Conservation (phyloP, 1,139 yeast genomes). For the Groenewaldozyma auringiensis region DNA sequence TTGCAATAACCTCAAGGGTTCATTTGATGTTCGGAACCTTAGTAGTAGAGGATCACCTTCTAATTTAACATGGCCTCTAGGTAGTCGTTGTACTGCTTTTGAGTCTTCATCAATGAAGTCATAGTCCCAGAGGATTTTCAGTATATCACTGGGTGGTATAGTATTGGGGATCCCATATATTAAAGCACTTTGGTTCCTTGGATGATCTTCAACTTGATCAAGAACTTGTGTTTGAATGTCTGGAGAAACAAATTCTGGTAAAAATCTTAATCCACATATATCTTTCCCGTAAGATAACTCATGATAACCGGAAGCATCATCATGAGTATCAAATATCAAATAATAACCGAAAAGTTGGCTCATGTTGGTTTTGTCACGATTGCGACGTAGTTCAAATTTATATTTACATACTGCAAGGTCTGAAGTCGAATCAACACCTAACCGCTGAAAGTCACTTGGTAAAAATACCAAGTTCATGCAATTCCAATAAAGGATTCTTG, state of each 20-base stretch:
- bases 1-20: conserved; percentile 49
- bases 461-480: conserved; percentile 25
- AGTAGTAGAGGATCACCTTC: conserved; percentile 38
- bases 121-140: conserved; percentile 38
- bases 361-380: conserved; percentile 42
- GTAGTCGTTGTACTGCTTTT: conserved; percentile 28
- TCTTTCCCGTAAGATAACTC: conserved; percentile 42
- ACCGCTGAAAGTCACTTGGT: conserved; percentile 28
- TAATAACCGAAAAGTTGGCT: conserved; percentile 44
- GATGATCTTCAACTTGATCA: conserved; percentile 23
- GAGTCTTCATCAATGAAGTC: conserved; percentile 31
- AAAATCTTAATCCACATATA: conserved; percentile 45
- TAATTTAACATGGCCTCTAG: conserved; percentile 23
- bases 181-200: conserved; percentile 30
- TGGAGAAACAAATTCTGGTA: conserved; percentile 38
- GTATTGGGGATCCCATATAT: conserved; percentile 35
- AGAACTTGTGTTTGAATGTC: conserved; percentile 25
- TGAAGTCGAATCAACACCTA: conserved; percentile 23
- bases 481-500: conserved; percentile 30
- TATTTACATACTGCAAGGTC: conserved; percentile 14
- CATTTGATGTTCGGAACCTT: conserved; percentile 41
- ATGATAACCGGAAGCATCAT: conserved; percentile 46
- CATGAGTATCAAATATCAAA: conserved; percentile 40
- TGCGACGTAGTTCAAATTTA: conserved; percentile 35
- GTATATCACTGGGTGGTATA: conserved; percentile 23